Base-by-base conservation (phyloP, 176 grass and related monocot genomes). In the Aegilops sharonensis region DNA sequence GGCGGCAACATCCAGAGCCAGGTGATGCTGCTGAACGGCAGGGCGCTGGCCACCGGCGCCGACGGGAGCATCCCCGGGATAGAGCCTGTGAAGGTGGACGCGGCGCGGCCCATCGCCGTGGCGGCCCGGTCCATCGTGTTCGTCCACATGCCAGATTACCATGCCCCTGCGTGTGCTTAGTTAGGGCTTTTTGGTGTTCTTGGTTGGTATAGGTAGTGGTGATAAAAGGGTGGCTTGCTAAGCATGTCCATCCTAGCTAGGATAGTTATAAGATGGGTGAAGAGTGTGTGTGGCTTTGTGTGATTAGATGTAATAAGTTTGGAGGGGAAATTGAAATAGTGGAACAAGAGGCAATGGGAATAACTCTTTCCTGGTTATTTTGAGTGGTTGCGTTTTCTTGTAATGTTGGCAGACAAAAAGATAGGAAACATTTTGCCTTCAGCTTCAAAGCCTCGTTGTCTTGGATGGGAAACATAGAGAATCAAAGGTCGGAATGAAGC, bases 21-120 rank as follows among this genome's bases (percentile, higher is more conserved):
- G 73, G 85, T 81, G 25, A 83, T 97, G 94, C 35, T 94, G 75
- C 83, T 94, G 20, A 97, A 97, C 79, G 92, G 92, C 56, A 84
- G 11, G 63, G 59, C 87, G 45, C 68, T 94, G 88, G 86, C 68
- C 54, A 78, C 91, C 14, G 90, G 82, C 70, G 78, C 86, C 18
- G 35, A 87, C 8, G 92, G 88, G 11, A 82, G 39, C 68, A 94
- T 97, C 76, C 94, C 94, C 34, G 61, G 50, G 12, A 11, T 92
- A 11, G 79, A 89, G 24, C 86, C 80, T 15, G 78, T 85, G 2
- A 30, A 23, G 21, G 85, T 92, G 69, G 76, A 84, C 6, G 88
- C 56, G 2, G 48, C 90, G 21, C 43, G 72, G 78, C 86, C 88
- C 43, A 85, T 94, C 17, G 60, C 23, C 5, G 54, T 97, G 7